These are phyloP conservation scores for Penicillium sp. DNA, from an alignment of 2,329 filamentous ascomycete species.

Conservation along the genomic window DNA sequence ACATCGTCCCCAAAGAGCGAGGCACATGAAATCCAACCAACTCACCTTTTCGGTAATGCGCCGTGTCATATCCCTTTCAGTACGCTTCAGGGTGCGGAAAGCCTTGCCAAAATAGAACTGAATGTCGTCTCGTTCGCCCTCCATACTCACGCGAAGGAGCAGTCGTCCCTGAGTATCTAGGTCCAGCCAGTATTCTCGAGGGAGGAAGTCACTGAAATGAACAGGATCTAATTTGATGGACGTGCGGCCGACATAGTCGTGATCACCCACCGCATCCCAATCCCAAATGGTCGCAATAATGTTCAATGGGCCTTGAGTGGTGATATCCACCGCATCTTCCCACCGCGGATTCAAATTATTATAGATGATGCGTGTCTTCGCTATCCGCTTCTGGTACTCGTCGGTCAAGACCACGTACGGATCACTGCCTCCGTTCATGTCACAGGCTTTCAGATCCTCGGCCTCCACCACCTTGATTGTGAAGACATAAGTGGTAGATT, in stretches of 20 bases:
- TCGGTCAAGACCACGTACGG: constrained; percentile 96
- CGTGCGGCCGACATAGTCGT: constrained; percentile 95
- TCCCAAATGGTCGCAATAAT: constrained; percentile 98
- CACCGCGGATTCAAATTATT: constrained; percentile 87
- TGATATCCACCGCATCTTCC: constrained; percentile 96
- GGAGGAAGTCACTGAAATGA: constrained; percentile 92
- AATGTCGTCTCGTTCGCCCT: constrained; percentile 95
- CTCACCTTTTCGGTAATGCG: constrained; percentile 94
- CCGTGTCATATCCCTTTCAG: constrained; percentile 95
- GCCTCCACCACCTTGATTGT: constrained; percentile 98
- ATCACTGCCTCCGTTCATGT: constrained; percentile 88
- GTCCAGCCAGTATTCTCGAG: constrained; percentile 95
- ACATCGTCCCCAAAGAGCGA: background rate
- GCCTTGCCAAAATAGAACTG: constrained; percentile 98
- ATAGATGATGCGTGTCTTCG: constrained; percentile 89
- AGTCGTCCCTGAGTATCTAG: constrained; percentile 90
- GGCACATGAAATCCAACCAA: background rate
- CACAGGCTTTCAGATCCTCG: constrained; percentile 96
- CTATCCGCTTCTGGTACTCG: constrained; percentile 93
- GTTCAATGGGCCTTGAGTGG: constrained; percentile 83
- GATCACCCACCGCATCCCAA: constrained; percentile 93
- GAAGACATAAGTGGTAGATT: constrained; percentile 86
- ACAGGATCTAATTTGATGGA: constrained; percentile 96
- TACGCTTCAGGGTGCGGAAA: constrained; percentile 89
- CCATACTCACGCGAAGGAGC: constrained; percentile 91